Evolutionary conservation across 192 early-diverging fungal species (phyloP).

Genomic region (Diversispora eburnea): DNA sequence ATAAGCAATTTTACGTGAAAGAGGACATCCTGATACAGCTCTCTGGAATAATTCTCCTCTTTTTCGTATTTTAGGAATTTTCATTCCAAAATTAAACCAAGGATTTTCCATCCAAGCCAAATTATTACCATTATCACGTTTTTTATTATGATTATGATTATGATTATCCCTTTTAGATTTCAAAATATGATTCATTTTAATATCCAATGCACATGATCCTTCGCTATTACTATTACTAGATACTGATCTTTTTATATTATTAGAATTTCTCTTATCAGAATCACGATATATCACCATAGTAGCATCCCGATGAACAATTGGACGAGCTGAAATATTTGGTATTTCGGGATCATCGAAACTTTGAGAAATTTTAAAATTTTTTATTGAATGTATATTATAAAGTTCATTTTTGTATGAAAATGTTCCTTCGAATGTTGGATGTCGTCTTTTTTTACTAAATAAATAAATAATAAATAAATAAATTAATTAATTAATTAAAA

Average conservation of each 20-base stretch:
- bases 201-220: slow-evolving; percentile 3
- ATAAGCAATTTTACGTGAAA: slow-evolving; percentile 37
- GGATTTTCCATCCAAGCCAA: neutral
- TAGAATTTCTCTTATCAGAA: slow-evolving; percentile 7
- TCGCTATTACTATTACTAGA: too few species aligned
- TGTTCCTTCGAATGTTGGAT: slow-evolving; percentile 6
- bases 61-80: neutral
- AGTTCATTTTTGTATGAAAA: slow-evolving; percentile 2
- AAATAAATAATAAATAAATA: neutral
- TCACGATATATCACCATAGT: slow-evolving; percentile 24
- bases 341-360: slow-evolving; percentile 16
- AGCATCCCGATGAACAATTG: neutral
- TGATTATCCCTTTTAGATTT: neutral
- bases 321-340: slow-evolving; percentile 9
- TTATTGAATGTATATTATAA: slow-evolving; percentile 15
- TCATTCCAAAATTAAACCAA: neutral
- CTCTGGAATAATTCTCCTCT: neutral
- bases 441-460: neutral
- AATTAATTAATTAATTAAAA: neutral
- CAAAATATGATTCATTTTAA: neutral
- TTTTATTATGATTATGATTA: neutral
- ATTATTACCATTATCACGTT: neutral
- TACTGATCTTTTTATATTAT: neutral
- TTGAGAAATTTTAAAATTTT: slow-evolving; percentile 6
- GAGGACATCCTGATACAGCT: slow-evolving; percentile 34